phyloP scores from a whole-genome alignment of 495 filamentous ascomycete species.

The Neurospora africana region DNA sequence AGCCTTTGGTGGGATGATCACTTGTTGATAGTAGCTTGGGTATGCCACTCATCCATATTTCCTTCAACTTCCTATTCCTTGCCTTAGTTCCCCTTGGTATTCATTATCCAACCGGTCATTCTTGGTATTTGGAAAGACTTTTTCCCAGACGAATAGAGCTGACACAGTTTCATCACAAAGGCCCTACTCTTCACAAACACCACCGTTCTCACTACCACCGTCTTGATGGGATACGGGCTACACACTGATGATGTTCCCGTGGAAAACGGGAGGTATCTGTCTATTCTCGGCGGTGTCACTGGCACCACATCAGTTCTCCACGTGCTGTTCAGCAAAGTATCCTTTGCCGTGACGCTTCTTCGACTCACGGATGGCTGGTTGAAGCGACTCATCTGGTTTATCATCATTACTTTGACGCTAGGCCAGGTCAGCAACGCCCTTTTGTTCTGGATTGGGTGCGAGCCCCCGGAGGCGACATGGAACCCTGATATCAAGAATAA shows the following conservation, averaged over 20 bases:
- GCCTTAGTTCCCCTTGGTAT: not conserved
- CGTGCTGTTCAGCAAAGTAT: conserved; percentile 14
- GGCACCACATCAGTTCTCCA: conserved; percentile 16
- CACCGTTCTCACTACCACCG: conserved; percentile 1
- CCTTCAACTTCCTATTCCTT: not conserved
- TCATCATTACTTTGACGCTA: conserved; percentile 12
- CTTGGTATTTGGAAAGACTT: not conserved
- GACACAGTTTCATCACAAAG: not conserved
- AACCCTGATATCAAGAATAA: not conserved
- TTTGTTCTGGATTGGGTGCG: not conserved
- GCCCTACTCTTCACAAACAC: conserved; percentile 7
- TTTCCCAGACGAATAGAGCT: not conserved
- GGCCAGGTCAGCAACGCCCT: not conserved
- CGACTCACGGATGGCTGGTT: conserved; percentile 12
- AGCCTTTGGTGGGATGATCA: conserved; percentile 24
- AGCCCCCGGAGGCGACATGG: not conserved
- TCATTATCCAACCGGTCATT: not conserved
- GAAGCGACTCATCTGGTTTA: conserved; percentile 9
- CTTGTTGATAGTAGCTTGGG: conserved; percentile 20
- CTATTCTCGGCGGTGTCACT: conserved; percentile 10
- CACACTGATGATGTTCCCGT: conserved; percentile 2
- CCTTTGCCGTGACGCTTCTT: conserved; percentile 18
- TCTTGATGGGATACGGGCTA: conserved; percentile 11
- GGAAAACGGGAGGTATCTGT: conserved; percentile 7
- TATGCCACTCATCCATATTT: conserved; percentile 1